Evolutionary conservation across 257 asterid species (phyloP).

Genomic region (Solanum virginianum): DNA sequence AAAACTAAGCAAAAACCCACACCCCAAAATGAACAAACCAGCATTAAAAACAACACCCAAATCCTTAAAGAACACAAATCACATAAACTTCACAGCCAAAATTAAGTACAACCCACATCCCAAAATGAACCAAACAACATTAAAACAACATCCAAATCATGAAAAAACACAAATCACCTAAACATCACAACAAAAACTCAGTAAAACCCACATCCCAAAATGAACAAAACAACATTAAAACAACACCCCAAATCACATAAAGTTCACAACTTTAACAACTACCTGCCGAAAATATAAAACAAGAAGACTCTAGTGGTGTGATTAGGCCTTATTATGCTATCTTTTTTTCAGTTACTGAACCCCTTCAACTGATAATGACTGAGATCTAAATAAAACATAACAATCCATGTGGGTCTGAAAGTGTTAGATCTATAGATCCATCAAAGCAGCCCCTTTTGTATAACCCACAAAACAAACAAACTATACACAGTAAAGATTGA

Average conservation of each 20-base stretch:
- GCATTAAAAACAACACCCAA: background rate
- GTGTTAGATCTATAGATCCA: constrained; percentile 38
- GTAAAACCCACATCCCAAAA: background rate
- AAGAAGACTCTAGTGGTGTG: background rate
- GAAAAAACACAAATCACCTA: background rate
- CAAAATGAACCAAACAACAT: background rate
- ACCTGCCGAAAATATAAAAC: background rate
- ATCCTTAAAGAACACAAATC: background rate
- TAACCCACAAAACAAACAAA: background rate
- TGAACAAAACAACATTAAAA: background rate
- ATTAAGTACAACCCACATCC: background rate
- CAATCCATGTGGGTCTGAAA: constrained; percentile 19
- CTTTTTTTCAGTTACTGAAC: constrained; percentile 12
- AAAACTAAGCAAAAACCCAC: background rate
- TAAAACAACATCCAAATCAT: background rate
- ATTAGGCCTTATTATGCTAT: constrained; percentile 5
- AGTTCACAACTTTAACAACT: background rate
- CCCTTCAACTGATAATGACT: constrained; percentile 15
- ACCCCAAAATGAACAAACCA: background rate
- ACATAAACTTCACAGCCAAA: background rate
- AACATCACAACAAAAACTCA: background rate
- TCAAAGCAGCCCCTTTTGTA: constrained; percentile 3
- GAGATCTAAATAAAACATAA: constrained; percentile 24
- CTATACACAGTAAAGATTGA: background rate
- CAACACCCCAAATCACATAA: background rate